Conservation (phyloP, 2,329 filamentous ascomycete species). For the Venturia pyrina region DNA sequence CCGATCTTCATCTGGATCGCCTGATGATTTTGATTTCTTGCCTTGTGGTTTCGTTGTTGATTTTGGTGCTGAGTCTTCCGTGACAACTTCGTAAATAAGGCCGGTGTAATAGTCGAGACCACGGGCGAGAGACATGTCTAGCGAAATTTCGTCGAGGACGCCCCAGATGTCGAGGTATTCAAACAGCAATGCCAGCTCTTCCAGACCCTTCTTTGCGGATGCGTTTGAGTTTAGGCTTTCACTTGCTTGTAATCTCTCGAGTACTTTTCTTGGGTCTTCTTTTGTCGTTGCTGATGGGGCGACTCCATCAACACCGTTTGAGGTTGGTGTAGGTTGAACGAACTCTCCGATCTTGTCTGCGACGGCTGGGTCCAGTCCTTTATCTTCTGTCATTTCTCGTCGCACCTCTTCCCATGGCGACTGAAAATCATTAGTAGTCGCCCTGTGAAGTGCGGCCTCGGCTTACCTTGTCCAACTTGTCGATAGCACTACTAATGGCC, state of each 20-base stretch:
- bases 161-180: conserved; percentile 71
- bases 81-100: conserved; percentile 82
- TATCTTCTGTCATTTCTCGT: conserved; percentile 88
- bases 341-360: conserved; percentile 84
- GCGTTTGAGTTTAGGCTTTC: conserved; percentile 59
- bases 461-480: conserved; percentile 83
- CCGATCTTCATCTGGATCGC: conserved; percentile 50
- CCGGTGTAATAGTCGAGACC: conserved; percentile 92
- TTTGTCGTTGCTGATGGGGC: not conserved
- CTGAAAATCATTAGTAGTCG: conserved; percentile 18
- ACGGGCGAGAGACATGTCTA: conserved; percentile 82
- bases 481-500: conserved; percentile 82
- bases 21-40: conserved; percentile 37
- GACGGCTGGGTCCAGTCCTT: conserved; percentile 64
- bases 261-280: conserved; percentile 31
- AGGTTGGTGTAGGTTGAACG: conserved; percentile 40
- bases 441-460: not conserved
- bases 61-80: conserved; percentile 58
- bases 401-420: conserved; percentile 75
- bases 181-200: conserved; percentile 72
- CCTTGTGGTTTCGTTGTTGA: conserved; percentile 33
- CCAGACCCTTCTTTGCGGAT: conserved; percentile 67
- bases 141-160: conserved; percentile 64
- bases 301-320: conserved; percentile 53
- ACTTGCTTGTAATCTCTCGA: conserved; percentile 59